Conservation (phyloP, 768 basidiomycete species). For the Serendipita vermifera region DNA sequence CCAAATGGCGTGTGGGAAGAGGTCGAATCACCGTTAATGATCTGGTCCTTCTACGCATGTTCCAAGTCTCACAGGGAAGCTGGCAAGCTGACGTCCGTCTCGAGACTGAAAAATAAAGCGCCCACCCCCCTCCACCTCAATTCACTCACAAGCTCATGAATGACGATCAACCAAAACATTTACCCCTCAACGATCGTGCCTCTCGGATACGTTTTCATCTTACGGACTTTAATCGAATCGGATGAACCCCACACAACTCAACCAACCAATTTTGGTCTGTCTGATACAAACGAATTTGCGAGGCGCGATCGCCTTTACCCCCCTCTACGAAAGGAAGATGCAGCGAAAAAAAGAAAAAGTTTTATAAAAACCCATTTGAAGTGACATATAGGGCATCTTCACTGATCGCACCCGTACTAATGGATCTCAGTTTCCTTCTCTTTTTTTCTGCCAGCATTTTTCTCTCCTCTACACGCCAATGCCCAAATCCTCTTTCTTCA, state of each 20-base stretch:
- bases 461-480: no score
- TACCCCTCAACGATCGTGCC: no score
- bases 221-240: neutral
- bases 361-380: neutral
- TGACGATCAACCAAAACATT: no score
- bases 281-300: conserved; percentile 1
- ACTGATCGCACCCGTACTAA: conserved; percentile 8
- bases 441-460: no score
- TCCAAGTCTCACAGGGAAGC: conserved; percentile 5
- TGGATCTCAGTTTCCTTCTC: neutral
- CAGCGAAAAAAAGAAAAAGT: neutral
- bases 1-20: conserved; percentile 9
- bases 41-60: conserved; percentile 6
- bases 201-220: neutral
- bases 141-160: no score
- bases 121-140: neutral
- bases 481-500: no score
- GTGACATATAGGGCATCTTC: conserved; percentile 9
- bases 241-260: neutral
- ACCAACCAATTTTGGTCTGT: neutral
- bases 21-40: conserved; percentile 5
- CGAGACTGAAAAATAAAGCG: neutral
- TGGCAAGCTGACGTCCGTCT: conserved; percentile 4
- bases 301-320: conserved; percentile 9
- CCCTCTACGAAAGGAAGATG: neutral